Percentiles rank a stretch among this genome's conserved stretches.
Conservation (phyloP, 1,284 basidiomycete genomes). For the Irpex rosettiformis region DNA sequence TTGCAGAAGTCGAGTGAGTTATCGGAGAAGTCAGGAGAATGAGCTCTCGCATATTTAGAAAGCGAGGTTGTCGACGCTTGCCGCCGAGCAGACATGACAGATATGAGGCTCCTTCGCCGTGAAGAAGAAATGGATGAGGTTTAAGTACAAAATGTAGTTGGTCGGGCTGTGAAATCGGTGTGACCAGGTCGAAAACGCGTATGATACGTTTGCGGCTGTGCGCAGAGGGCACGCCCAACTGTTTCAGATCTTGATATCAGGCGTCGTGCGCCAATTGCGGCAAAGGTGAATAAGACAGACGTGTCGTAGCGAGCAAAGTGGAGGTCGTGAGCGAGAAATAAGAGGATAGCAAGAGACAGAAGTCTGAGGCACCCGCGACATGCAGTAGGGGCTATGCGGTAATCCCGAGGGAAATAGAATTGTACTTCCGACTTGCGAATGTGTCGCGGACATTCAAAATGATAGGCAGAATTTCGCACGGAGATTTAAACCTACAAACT, state of each 20-base stretch:
- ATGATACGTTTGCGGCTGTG: conserved; percentile 13
- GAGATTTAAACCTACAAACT: too few relatives aligned
- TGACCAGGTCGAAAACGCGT: conserved; percentile 1
- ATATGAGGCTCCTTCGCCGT: neutral
- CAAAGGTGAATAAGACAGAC: neutral
- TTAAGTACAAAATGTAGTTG: neutral
- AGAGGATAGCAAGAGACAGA: neutral
- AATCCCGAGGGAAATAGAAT: neutral
- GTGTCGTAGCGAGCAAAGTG: neutral
- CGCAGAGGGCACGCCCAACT: conserved; percentile 8
- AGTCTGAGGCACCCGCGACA: neutral
- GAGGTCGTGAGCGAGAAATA: neutral
- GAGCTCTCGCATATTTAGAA: conserved; percentile 57
- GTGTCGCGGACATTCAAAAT: neutral
- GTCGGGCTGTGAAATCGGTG: neutral
- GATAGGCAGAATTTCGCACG: neutral
- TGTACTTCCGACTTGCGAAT: neutral
- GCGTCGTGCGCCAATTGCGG: neutral
- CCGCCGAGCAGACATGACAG: conserved; percentile 39
- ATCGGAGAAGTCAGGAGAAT: conserved; percentile 45
- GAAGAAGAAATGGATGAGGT: neutral
- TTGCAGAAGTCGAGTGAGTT: conserved; percentile 89
- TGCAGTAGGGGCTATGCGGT: neutral
- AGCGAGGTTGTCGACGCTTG: conserved; percentile 75
- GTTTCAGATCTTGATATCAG: conserved; percentile 13